A percentile compares a stretch with the other conserved stretches of the same genome.
These are phyloP conservation scores for Dionaea muscipula DNA, from an alignment of 179 eudicot genomes.

Conservation along the genomic window DNA sequence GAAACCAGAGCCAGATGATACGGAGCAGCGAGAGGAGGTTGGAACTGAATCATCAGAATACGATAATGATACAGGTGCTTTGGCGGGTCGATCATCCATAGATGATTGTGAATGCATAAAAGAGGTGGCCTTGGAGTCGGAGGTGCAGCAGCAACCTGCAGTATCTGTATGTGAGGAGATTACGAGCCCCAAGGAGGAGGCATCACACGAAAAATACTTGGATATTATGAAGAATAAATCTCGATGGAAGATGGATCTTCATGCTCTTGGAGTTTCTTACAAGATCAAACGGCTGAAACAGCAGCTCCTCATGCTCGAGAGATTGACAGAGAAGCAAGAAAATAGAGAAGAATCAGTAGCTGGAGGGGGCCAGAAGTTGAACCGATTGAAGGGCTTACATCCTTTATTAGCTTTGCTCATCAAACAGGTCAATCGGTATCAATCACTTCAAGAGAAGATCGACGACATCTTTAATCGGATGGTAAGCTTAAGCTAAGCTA, in stretches of 20 bases:
- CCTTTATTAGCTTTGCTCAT: conserved; percentile 47
- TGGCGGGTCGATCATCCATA: conserved; percentile 29
- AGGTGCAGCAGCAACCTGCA: too few relatives aligned
- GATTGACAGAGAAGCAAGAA: conserved; percentile 54
- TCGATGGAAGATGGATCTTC: conserved; percentile 67
- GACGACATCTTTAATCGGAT: conserved; percentile 70
- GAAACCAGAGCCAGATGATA: conserved; percentile 29
- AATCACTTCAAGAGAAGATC: conserved; percentile 71
- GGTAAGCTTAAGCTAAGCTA: conserved; percentile 35
- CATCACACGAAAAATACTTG: conserved; percentile 11
- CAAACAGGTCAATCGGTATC: conserved; percentile 71
- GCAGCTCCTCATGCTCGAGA: conserved; percentile 69
- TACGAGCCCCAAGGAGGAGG: conserved; percentile 16
- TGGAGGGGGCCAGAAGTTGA: conserved; percentile 16
- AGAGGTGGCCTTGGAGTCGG: conserved; percentile 17
- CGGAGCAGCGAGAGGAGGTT: conserved; percentile 20
- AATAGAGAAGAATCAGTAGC: conserved; percentile 21
- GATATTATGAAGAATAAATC: conserved; percentile 22
- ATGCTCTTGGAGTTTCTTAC: conserved; percentile 77
- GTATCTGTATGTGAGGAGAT: conserved; percentile 16
- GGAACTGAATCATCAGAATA: conserved; percentile 17
- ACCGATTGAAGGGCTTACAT: conserved; percentile 28
- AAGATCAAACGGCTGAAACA: conserved; percentile 89
- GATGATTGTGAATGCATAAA: conserved; percentile 35
- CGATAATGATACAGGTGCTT: too few relatives aligned